These are phyloP conservation scores for Biscogniauxia marginata DNA, from an alignment of 2,329 filamentous ascomycete genomes.

Conservation along the genomic window DNA sequence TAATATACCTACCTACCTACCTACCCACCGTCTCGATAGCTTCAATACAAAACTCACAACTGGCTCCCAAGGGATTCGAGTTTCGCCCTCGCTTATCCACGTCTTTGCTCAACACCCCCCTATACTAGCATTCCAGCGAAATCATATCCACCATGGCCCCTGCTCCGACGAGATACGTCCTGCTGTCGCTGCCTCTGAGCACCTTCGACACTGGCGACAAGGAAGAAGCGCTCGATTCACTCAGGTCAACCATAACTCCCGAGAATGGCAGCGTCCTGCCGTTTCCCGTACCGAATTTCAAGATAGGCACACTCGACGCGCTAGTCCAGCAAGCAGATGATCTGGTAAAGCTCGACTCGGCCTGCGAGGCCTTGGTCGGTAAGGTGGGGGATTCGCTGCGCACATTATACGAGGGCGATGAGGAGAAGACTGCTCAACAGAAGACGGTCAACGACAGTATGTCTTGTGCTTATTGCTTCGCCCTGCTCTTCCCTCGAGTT, in stretches of 20 bases:
- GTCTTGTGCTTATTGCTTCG: constrained; percentile 30
- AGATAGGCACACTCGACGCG: constrained; percentile 94
- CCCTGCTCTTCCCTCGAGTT: constrained; percentile 15
- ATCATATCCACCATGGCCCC: constrained; percentile 30
- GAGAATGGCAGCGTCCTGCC: constrained; percentile 75
- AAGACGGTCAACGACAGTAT: constrained; percentile 93
- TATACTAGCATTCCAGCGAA: constrained; percentile 3
- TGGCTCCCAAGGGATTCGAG: neutral
- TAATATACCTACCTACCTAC: neutral
- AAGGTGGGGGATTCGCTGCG: constrained; percentile 88
- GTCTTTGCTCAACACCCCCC: constrained; percentile 1
- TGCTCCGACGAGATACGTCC: constrained; percentile 65
- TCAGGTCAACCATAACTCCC: constrained; percentile 68
- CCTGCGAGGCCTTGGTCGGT: constrained; percentile 76
- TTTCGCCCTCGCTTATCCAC: neutral
- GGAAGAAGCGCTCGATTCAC: constrained; percentile 75
- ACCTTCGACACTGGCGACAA: constrained; percentile 78
- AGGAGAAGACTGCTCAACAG: constrained; percentile 78
- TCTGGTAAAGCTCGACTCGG: constrained; percentile 78
- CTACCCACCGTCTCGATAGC: neutral
- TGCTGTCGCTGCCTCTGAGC: constrained; percentile 86
- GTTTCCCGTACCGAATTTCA: constrained; percentile 90
- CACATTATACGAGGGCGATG: constrained; percentile 79
- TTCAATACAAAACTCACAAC: neutral
- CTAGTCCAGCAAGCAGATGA: constrained; percentile 97